Evolutionary conservation across 257 asterid genomes (phyloP).

Genomic region (Fraxinus excelsior): DNA sequence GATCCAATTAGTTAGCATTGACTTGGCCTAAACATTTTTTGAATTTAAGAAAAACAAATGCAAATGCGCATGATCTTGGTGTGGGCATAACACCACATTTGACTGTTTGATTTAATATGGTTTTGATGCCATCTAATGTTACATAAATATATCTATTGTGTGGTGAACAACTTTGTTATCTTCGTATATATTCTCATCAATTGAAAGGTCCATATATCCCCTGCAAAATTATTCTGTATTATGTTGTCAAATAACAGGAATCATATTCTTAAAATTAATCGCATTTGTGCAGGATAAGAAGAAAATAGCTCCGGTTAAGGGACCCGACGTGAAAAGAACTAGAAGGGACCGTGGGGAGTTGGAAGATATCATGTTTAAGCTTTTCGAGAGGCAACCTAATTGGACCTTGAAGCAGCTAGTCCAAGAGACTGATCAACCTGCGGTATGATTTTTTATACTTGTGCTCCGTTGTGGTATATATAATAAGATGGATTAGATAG

Average conservation of each 20-base stretch:
- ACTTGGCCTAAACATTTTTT: not conserved
- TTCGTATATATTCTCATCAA: not conserved
- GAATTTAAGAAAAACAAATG: not conserved
- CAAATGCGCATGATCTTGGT: not conserved
- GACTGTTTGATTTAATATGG: not conserved
- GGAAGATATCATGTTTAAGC: conserved; percentile 96
- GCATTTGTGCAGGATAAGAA: conserved; percentile 68
- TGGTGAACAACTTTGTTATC: not conserved
- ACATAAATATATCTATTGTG: not conserved
- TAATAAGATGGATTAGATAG: not conserved
- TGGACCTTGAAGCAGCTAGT: conserved; percentile 95
- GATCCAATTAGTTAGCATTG: not conserved
- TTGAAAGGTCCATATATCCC: not conserved
- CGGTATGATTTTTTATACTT: conserved; percentile 45
- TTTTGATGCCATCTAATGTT: not conserved
- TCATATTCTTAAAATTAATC: not conserved
- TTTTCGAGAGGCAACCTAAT: conserved; percentile 86
- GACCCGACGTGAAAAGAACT: conserved; percentile 79
- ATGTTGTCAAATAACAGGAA: conserved; percentile 11
- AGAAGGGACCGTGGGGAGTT: conserved; percentile 94
- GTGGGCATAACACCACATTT: not conserved
- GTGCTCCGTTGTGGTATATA: not conserved
- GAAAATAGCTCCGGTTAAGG: conserved; percentile 77
- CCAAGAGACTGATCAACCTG: conserved; percentile 96
- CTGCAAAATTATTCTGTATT: not conserved